Conservation (phyloP, 768 basidiomycete genomes). For the Boletus edulis region DNA sequence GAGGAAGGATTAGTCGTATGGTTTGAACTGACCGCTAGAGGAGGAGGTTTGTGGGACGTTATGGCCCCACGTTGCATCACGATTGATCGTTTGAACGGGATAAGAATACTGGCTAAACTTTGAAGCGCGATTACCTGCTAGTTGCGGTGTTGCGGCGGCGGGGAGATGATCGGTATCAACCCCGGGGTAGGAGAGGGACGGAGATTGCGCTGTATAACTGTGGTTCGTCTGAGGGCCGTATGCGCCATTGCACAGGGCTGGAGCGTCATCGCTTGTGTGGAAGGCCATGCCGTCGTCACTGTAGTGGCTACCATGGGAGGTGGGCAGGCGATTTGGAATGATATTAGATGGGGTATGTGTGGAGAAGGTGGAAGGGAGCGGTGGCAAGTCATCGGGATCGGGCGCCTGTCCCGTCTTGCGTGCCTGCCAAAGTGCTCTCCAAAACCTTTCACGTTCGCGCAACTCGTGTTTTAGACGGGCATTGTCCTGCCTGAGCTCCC, state of each 20-base stretch:
- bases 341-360: conserved; percentile 32
- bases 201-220: conserved; percentile 45
- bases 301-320: conserved; percentile 35
- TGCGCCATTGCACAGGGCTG: conserved; percentile 41
- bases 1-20: conserved; percentile 26
- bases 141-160: conserved; percentile 27
- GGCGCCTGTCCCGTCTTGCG: conserved; percentile 54
- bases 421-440: conserved; percentile 66
- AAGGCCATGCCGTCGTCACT: conserved; percentile 47
- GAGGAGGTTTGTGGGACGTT: conserved; percentile 31
- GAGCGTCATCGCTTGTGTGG: conserved; percentile 45
- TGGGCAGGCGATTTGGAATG: conserved; percentile 38
- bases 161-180: conserved; percentile 34
- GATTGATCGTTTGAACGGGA: conserved; percentile 34
- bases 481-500: conserved; percentile 66
- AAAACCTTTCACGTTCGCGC: conserved; percentile 72
- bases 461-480: conserved; percentile 59
- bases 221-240: conserved; percentile 42
- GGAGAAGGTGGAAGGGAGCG: conserved; percentile 45
- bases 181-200: conserved; percentile 40
- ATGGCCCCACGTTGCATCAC: conserved; percentile 30
- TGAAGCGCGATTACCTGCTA: conserved; percentile 41
- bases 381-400: conserved; percentile 51
- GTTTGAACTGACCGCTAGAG: conserved; percentile 29
- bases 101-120: conserved; percentile 55